Conservation (phyloP, 345 rosid species). For the Citrus sp. region DNA sequence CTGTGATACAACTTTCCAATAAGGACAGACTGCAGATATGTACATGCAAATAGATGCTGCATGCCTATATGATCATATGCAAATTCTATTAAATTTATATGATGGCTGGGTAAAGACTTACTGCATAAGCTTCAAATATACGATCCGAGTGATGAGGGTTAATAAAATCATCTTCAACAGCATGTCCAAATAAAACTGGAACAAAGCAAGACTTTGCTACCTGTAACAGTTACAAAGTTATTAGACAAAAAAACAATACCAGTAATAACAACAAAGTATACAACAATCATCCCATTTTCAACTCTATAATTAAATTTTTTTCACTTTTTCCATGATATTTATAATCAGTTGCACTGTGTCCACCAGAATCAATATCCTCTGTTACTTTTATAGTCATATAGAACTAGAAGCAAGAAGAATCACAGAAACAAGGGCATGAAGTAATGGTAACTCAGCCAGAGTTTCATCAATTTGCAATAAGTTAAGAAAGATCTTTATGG, state of each 20-base stretch:
- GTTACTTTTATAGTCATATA: neutral
- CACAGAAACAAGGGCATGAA: neutral
- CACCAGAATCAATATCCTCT: neutral
- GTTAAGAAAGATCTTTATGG: neutral
- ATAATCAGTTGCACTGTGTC: neutral
- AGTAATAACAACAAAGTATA: neutral
- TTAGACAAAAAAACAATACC: neutral
- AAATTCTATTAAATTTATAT: neutral
- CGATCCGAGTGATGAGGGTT: conserved; percentile 88
- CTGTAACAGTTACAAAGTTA: conserved; percentile 32
- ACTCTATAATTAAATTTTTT: neutral
- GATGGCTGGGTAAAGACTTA: conserved; percentile 26
- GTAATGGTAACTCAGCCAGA: neutral
- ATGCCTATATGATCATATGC: neutral
- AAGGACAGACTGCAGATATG: neutral
- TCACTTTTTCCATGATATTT: neutral
- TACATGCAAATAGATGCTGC: conserved; percentile 9
- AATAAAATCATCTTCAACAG: conserved; percentile 80
- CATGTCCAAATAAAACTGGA: conserved; percentile 96
- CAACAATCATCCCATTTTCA: conserved; percentile 7
- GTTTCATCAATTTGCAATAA: neutral
- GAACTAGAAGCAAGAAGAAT: neutral
- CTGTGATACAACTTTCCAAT: neutral
- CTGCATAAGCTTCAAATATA: conserved; percentile 75
- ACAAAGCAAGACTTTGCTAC: conserved; percentile 81